Conservation (phyloP, 2,329 filamentous ascomycete species). For the Calonectria crousiana region DNA sequence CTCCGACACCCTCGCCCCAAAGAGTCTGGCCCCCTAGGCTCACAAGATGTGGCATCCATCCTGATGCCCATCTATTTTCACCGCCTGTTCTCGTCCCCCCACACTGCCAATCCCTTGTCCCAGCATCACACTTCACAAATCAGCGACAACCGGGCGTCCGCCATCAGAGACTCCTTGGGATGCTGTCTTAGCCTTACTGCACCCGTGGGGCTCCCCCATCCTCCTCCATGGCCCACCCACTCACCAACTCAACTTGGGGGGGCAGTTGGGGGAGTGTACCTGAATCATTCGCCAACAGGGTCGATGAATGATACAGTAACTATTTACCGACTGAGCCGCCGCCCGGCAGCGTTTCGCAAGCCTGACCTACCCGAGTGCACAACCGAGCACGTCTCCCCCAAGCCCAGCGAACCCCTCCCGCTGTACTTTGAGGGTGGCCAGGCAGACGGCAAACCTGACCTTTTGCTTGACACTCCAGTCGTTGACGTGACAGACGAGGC, state of each 20-base stretch:
- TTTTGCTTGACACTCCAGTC: constrained; percentile 63
- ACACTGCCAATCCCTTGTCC: constrained; percentile 34
- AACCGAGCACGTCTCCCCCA: constrained; percentile 46
- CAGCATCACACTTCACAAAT: constrained; percentile 36
- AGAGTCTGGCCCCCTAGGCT: constrained; percentile 10
- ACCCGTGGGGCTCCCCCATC: constrained; percentile 27
- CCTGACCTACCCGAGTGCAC: constrained; percentile 29
- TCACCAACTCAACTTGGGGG: constrained; percentile 11
- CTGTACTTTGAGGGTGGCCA: constrained; percentile 77
- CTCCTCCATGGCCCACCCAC: constrained; percentile 33
- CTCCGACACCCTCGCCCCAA: constrained; percentile 22
- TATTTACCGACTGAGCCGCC: constrained; percentile 33
- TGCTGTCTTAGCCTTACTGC: constrained; percentile 26
- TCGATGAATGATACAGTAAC: constrained; percentile 13
- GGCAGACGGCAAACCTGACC: constrained; percentile 71
- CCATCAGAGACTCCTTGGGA: constrained; percentile 28
- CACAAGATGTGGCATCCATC: constrained; percentile 21
- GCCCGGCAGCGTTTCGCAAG: constrained; percentile 18
- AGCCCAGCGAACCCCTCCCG: constrained; percentile 74
- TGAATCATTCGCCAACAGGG: constrained; percentile 34
- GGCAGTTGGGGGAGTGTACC: constrained; percentile 25
- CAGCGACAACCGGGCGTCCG: constrained; percentile 34
- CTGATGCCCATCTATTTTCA: constrained; percentile 41
- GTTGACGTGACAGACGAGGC: constrained; percentile 61
- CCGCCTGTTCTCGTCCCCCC: constrained; percentile 42